Evolutionary conservation across 1,139 yeast genomes (phyloP).

Genomic region (Trichomonascaceae sp.): DNA sequence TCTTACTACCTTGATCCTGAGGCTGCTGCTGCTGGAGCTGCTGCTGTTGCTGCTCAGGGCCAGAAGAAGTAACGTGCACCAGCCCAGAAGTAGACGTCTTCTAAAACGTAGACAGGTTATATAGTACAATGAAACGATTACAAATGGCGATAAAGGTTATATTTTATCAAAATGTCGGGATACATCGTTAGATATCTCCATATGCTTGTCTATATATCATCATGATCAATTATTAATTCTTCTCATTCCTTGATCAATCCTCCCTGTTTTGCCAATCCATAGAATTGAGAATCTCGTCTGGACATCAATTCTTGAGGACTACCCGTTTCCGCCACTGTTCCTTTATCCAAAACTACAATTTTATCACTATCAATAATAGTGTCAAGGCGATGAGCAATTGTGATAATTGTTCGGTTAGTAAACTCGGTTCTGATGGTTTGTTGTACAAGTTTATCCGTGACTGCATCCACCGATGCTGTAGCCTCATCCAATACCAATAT

Average conservation of each 20-base stretch:
- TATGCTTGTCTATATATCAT: background rate
- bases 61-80: conserved; percentile 41
- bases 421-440: conserved; percentile 64
- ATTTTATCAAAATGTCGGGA: background rate
- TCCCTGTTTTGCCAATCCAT: conserved; percentile 64
- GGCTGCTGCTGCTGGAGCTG: conserved; percentile 99
- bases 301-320: conserved; percentile 47
- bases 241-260: conserved; percentile 25
- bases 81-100: background rate
- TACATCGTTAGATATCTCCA: background rate
- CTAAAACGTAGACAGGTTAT: background rate
- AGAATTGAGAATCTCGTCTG: conserved; percentile 43
- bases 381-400: conserved; percentile 79
- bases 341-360: conserved; percentile 62
- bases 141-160: background rate
- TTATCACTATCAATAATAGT: conserved; percentile 76
- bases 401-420: conserved; percentile 59
- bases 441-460: conserved; percentile 70
- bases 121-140: background rate
- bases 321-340: conserved; percentile 65
- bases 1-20: conserved; percentile 98
- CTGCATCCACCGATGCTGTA: conserved; percentile 78
- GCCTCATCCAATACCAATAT: conserved; percentile 75
- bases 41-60: conserved; percentile 98
- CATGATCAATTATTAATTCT: background rate